Percentiles rank a stretch among this genome's conserved stretches.
phyloP scores from a whole-genome alignment of 2,329 filamentous ascomycete species.

The Aspergillus luchuensis region DNA sequence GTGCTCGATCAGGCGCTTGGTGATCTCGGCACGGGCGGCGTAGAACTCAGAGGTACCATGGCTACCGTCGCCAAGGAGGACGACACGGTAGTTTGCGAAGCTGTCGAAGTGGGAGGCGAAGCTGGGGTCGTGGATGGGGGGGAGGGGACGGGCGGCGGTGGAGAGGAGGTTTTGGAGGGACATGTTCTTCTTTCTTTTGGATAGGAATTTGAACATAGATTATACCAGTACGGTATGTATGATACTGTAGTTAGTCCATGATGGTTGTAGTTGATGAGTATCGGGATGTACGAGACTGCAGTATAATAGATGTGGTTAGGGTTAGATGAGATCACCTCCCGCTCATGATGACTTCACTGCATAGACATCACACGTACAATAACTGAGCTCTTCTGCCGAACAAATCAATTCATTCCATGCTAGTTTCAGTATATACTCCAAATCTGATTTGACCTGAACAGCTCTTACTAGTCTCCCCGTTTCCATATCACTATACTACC shows the following conservation, averaged over 20 bases:
- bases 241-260: background rate
- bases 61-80: constrained; percentile 51
- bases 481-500: background rate
- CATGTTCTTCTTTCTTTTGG: background rate
- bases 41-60: constrained; percentile 62
- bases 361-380: too few relatives aligned
- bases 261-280: background rate
- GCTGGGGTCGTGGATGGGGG: constrained; percentile 34
- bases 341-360: constrained; percentile 37
- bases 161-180: constrained; percentile 37
- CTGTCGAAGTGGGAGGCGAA: constrained; percentile 48
- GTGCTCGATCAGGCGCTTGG: constrained; percentile 51
- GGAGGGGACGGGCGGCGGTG: constrained; percentile 40
- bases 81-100: constrained; percentile 43
- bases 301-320: constrained; percentile 1
- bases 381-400: too few relatives aligned
- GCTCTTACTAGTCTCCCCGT: too few relatives aligned
- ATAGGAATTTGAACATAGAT: too few relatives aligned
- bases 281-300: background rate
- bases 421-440: too few relatives aligned
- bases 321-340: constrained; percentile 20
- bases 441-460: too few relatives aligned
- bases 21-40: constrained; percentile 53
- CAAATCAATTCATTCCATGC: too few relatives aligned
- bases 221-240: too few relatives aligned